Evolutionary conservation across 2,329 filamentous ascomycete genomes (phyloP).

Genomic region (Colletotrichum chlorophyti): DNA sequence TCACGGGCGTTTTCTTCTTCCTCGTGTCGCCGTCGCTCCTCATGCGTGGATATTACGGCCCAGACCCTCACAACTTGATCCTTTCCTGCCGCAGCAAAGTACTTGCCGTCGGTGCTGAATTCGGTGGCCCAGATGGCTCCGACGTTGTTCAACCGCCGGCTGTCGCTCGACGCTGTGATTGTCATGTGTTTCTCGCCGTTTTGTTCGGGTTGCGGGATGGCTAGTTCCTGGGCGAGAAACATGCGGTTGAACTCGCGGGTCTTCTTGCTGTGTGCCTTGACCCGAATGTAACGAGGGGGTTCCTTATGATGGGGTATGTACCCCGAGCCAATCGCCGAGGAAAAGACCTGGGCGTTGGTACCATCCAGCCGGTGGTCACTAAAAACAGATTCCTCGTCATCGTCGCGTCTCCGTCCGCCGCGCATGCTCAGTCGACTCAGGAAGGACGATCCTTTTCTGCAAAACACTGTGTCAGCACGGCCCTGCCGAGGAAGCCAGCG

Average conservation of each 20-base stretch:
- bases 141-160: constrained; percentile 31
- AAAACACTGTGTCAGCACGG: constrained; percentile 5
- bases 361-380: constrained; percentile 76
- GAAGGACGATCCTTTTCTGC: constrained; percentile 87
- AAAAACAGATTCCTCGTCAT: constrained; percentile 74
- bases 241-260: constrained; percentile 82
- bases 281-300: constrained; percentile 89
- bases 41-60: constrained; percentile 82
- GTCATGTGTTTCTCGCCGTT: constrained; percentile 43
- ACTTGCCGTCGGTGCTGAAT: constrained; percentile 91
- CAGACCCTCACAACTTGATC: constrained; percentile 87
- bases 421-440: constrained; percentile 81
- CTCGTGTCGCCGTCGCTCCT: constrained; percentile 79
- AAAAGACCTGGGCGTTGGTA: constrained; percentile 83
- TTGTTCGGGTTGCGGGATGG: constrained; percentile 30
- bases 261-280: constrained; percentile 82
- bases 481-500: not conserved
- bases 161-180: constrained; percentile 38
- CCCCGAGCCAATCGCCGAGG: constrained; percentile 72
- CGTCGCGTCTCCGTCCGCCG: constrained; percentile 75
- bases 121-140: constrained; percentile 90
- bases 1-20: constrained; percentile 65
- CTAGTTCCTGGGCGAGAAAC: constrained; percentile 92
- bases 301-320: constrained; percentile 89
- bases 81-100: constrained; percentile 89